Conservation (phyloP, 2,329 filamentous ascomycete species). For the Beauveria sp. region DNA sequence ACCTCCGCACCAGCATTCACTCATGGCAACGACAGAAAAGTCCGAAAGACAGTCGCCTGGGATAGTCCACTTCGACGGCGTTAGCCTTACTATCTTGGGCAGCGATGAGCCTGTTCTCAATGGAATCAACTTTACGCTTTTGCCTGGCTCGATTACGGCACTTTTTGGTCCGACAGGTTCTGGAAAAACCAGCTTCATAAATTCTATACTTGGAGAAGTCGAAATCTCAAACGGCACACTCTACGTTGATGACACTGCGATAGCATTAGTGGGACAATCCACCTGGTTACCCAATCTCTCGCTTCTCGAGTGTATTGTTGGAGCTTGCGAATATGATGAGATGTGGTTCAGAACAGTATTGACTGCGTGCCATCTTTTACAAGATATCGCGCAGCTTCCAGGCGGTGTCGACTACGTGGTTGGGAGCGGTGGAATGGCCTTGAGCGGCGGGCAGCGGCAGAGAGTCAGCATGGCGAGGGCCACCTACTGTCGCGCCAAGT, state of each 20-base stretch:
- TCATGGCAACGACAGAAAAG: neutral
- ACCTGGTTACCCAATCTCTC: neutral
- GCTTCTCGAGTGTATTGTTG: neutral
- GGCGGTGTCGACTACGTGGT: neutral
- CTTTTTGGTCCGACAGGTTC: neutral
- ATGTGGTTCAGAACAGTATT: neutral
- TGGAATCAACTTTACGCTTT: neutral
- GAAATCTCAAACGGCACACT: neutral
- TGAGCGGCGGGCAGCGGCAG: constrained; percentile 3
- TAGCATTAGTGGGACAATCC: neutral
- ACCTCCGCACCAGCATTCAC: neutral
- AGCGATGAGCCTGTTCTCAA: neutral
- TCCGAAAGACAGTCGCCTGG: neutral
- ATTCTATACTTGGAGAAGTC: neutral
- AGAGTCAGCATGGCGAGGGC: neutral
- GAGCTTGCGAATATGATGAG: neutral
- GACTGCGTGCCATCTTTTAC: neutral
- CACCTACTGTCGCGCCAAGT: neutral
- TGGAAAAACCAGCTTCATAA: neutral
- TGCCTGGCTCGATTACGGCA: neutral
- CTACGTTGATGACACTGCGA: neutral
- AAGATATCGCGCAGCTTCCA: neutral
- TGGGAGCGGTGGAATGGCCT: neutral
- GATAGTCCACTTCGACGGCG: neutral
- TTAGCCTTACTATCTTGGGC: neutral